Evolutionary conservation across 768 basidiomycete genomes (phyloP).

Genomic region (Pholiota conissans): DNA sequence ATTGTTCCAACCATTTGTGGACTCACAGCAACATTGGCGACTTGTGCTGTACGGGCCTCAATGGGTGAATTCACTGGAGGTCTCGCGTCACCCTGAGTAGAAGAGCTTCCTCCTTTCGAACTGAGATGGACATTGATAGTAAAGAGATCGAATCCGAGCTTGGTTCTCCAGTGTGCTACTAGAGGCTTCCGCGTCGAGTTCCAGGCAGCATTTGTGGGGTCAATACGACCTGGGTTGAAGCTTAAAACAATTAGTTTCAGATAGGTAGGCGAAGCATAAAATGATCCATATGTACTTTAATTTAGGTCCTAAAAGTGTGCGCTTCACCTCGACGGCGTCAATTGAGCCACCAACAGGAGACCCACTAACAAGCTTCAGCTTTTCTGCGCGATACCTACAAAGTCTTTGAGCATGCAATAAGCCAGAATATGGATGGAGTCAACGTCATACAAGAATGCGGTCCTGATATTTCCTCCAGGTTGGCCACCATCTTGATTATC

Average conservation of each 20-base stretch:
- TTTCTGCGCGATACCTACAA: conserved; percentile 47
- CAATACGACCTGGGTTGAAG: conserved; percentile 62
- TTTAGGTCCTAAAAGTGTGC: conserved; percentile 30
- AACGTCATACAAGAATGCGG: conserved; percentile 48
- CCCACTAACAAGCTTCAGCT: conserved; percentile 44
- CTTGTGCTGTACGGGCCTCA: conserved; percentile 48
- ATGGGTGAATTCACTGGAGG: conserved; percentile 57
- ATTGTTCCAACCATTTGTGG: neutral
- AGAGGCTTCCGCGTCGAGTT: conserved; percentile 58
- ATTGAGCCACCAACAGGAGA: conserved; percentile 48
- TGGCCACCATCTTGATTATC: conserved; percentile 58
- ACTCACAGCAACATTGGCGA: conserved; percentile 50
- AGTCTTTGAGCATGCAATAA: neutral
- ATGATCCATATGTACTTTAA: conserved; percentile 39
- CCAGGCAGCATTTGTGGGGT: conserved; percentile 58
- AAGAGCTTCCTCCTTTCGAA: conserved; percentile 57
- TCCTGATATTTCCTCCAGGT: conserved; percentile 64
- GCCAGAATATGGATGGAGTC: neutral
- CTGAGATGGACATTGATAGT: conserved; percentile 62
- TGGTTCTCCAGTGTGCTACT: conserved; percentile 54
- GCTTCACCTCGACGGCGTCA: conserved; percentile 39
- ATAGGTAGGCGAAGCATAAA: too few relatives aligned
- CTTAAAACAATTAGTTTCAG: too few relatives aligned
- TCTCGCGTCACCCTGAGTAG: conserved; percentile 54
- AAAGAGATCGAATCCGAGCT: conserved; percentile 44